Base-by-base conservation (phyloP, 192 early-diverging fungal species). In the Entomortierella chlamydospora region DNA sequence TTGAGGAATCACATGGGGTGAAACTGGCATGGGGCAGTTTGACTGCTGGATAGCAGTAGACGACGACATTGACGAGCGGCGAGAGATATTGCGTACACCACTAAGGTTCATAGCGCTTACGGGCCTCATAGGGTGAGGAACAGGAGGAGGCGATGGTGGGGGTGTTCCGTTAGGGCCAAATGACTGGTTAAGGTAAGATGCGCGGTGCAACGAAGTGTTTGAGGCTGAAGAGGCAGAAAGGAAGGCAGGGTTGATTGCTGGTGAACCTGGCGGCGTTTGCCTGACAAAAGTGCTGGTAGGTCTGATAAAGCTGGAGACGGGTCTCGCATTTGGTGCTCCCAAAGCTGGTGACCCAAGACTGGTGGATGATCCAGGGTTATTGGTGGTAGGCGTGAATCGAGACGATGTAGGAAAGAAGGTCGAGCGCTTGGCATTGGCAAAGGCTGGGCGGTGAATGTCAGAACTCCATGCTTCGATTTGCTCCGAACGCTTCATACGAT, bases 381-480 rank as follows among this genome's bases (percentile, higher is more conserved):
- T 28, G 4, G 37, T 18, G 0, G 61, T 60, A 26, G 60, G 71
- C 4, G 71, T 82, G 53, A 82, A 73, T 25, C 71, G 62, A 20
- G 62, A 73, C 7, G 68, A 74, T 0, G 63, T 74, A 20, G 68
- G 72, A 57, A 73, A 73, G 42, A 82, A 70, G 12, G 81, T 65
- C 29, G 56, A 29, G 29, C 68, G 30, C 56, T 82, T 82, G 45
- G 53, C 45, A 23, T 58, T 64, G 26, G 61, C 42, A 31, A 74
- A 76, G 11, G 71, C 82, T 12, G 81, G 80, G 20, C 87, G 86
- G 71, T 88, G 86, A 70, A 91, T 94, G 52, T 89, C 87, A 28
- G 91, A 88, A 42, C 89, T 87, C 93, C 93, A 94, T 41, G 85
- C 85, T 70, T 94, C 93, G 31, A 94, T 93, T 72, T 91, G 88